phyloP scores from a whole-genome alignment of 192 early-diverging fungal species.

The Rhizophagus sp. region DNA sequence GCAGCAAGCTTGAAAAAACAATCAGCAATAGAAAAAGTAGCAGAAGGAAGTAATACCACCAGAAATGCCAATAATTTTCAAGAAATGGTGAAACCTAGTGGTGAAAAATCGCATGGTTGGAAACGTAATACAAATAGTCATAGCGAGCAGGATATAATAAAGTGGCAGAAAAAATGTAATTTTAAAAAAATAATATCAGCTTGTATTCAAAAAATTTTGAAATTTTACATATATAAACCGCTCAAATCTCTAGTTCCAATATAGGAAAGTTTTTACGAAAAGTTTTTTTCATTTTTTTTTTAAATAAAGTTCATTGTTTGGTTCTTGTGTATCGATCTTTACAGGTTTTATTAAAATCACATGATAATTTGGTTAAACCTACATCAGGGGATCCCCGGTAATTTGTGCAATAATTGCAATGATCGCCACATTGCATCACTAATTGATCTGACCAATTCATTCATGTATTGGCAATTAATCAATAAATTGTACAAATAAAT shows the following conservation, averaged over 20 bases:
- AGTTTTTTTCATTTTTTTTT: too few species aligned
- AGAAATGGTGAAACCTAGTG: background rate
- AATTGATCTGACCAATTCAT: too few species aligned
- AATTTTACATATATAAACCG: conserved; percentile 1
- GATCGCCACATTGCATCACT: too few species aligned
- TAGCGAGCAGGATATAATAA: background rate
- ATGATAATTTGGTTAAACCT: background rate
- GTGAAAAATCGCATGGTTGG: background rate
- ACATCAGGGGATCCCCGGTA: too few species aligned
- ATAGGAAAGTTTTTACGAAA: background rate
- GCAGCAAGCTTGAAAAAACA: background rate
- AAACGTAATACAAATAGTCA: background rate
- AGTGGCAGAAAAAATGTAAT: background rate
- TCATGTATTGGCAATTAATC: too few species aligned
- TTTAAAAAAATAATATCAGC: background rate
- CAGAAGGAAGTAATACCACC: background rate
- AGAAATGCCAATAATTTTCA: conserved; percentile 7
- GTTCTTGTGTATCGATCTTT: too few species aligned
- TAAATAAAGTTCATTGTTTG: too few species aligned
- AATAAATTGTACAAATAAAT: too few species aligned
- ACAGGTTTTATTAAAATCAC: too few species aligned
- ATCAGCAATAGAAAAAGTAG: background rate
- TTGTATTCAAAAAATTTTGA: background rate
- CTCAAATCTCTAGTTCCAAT: background rate
- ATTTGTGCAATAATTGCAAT: too few species aligned